A percentile compares a stretch with the other conserved stretches of the same genome.
Evolutionary conservation across 345 rosid species (phyloP).

Genomic region (Trapa incisa): DNA sequence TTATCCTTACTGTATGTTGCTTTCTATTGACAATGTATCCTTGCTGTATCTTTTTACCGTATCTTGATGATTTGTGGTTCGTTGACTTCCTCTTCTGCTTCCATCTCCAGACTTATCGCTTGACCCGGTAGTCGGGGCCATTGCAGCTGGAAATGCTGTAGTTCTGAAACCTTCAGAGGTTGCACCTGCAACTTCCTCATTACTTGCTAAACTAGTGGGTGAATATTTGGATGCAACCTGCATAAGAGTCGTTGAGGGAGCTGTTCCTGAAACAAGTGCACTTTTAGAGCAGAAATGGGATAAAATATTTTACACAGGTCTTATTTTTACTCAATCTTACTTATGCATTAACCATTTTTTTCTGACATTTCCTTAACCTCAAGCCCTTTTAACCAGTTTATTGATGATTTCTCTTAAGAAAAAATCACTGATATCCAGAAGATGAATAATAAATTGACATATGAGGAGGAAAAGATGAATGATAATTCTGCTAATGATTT

Average conservation of each 20-base stretch:
- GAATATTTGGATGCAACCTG: conserved; percentile 58
- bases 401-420: background rate
- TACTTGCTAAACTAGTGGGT: conserved; percentile 50
- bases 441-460: background rate
- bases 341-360: background rate
- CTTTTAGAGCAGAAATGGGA: conserved; percentile 94
- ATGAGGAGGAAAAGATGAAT: background rate
- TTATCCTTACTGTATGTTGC: conserved; percentile 66
- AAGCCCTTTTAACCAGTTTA: background rate
- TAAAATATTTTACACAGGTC: conserved; percentile 94
- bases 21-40: background rate
- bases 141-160: conserved; percentile 84
- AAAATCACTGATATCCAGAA: background rate
- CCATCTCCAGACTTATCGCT: conserved; percentile 58
- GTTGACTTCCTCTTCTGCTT: background rate
- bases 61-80: background rate
- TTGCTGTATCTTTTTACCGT: background rate
- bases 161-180: conserved; percentile 92
- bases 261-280: conserved; percentile 59
- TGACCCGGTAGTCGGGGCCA: conserved; percentile 91
- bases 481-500: too few relatives aligned
- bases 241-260: conserved; percentile 75
- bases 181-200: conserved; percentile 61
- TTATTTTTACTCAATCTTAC: background rate
- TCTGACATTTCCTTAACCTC: background rate